These are phyloP conservation scores for Elaeis oleifera DNA, from an alignment of 202 grass and related monocot species.

Conservation along the genomic window DNA sequence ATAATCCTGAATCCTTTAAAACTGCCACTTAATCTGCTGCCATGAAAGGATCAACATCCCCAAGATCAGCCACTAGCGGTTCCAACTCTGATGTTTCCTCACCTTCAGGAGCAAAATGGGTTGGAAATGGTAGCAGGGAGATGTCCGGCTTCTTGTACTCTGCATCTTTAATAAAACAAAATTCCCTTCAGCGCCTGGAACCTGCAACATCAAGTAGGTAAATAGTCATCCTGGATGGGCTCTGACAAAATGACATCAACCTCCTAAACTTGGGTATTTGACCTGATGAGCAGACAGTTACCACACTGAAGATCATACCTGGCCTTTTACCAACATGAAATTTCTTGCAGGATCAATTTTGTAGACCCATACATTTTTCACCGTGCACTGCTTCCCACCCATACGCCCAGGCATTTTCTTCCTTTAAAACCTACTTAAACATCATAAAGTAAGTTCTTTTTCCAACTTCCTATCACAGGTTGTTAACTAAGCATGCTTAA, in stretches of 20 bases:
- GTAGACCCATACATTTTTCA: constrained; percentile 98
- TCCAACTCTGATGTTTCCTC: constrained; percentile 44
- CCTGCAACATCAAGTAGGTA: constrained; percentile 34
- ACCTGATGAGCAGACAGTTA: background rate
- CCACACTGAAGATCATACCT: constrained; percentile 40
- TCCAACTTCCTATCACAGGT: background rate
- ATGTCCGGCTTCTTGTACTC: constrained; percentile 85
- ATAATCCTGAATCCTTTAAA: too few species aligned
- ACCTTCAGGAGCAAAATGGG: constrained; percentile 64
- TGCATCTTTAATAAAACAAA: constrained; percentile 85
- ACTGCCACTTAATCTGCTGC: constrained; percentile 43
- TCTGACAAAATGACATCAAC: too few species aligned
- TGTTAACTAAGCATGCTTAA: too few species aligned
- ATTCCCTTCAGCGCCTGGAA: constrained; percentile 89
- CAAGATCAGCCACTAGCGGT: constrained; percentile 62
- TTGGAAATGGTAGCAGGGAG: constrained; percentile 73
- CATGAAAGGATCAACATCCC: constrained; percentile 81
- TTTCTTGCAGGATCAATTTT: constrained; percentile 94
- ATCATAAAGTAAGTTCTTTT: background rate
- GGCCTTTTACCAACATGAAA: constrained; percentile 85
- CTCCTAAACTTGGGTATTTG: constrained; percentile 2
- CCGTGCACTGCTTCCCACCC: constrained; percentile 79
- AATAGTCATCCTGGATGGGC: background rate
- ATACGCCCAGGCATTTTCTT: constrained; percentile 92
- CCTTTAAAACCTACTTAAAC: constrained; percentile 85